phyloP scores from a whole-genome alignment of 768 basidiomycete species.

The Lepiota venenata region DNA sequence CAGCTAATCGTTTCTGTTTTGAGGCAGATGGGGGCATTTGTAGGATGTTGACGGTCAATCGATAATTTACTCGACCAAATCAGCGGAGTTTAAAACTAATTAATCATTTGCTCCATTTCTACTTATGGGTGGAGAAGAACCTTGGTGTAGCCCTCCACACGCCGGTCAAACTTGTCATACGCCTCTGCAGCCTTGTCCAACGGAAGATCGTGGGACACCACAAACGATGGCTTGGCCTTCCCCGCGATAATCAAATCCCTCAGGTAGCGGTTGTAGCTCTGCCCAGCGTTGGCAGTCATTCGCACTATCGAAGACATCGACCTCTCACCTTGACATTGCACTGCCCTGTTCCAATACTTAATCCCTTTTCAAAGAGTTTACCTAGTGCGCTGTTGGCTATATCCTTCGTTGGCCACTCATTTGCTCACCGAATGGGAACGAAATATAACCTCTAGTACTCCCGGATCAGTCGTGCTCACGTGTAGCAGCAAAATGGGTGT shows the following conservation, averaged over 20 bases:
- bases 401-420: background rate
- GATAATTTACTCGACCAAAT: conserved; percentile 1
- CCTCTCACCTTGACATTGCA: conserved; percentile 49
- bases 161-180: conserved; percentile 51
- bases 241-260: conserved; percentile 53
- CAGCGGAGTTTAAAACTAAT: conserved; percentile 9
- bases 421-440: conserved; percentile 43
- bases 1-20: conserved; percentile 92
- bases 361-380: conserved; percentile 53
- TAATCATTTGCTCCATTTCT: conserved; percentile 1
- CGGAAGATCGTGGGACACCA: conserved; percentile 49
- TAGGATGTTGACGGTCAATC: conserved; percentile 15
- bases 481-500: conserved; percentile 11
- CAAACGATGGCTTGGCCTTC: conserved; percentile 50
- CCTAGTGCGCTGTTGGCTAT: conserved; percentile 18
- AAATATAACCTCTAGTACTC: conserved; percentile 43
- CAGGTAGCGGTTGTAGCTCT: conserved; percentile 52
- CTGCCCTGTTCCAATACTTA: conserved; percentile 51
- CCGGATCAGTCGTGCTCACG: background rate
- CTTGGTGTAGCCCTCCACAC: conserved; percentile 52
- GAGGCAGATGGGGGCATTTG: conserved; percentile 78
- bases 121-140: conserved; percentile 40
- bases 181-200: conserved; percentile 46
- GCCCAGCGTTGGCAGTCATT: background rate
- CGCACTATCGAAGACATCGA: background rate